Evolutionary conservation across 257 asterid species (phyloP), one percentile per base, ranked within the genome.

Genomic region (Primulina eburnea): DNA sequence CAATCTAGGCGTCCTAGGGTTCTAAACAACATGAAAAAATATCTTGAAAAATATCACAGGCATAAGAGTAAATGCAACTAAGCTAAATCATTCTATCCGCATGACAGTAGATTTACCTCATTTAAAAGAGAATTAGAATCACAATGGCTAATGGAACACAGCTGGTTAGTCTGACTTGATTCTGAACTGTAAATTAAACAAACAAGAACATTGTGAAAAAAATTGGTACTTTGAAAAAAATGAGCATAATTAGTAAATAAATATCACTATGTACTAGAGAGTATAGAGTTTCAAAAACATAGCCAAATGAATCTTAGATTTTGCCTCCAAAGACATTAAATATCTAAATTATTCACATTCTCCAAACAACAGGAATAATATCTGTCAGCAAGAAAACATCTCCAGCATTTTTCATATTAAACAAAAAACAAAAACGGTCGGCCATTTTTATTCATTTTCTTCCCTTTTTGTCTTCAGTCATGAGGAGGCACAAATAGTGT

Each of bases 91-190:
- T 35, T 32, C 26, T 47, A 29, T 18, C 33, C 18, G 2, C 18
- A 58, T 30, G 62, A 73, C 18, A 64, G 73, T 55, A 26, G 64
- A 16, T 71, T 77, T 85, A 94, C 99, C 99, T 94, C 96, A 76
- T 90, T 94, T 75, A 86, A 74, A 62, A 94, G 99, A 77, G 99
- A 94, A 74, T 88, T 77, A 50, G 97, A 84, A 81, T 94, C 89
- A 73, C 99, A 94, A 65, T 89, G 90, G 85, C 92, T 94, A 80
- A 94, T 94, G 75, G 99, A 94, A 83, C 99, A 94, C 64, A 94
- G 80, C 76, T 89, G 90, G 75, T 94, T 91, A 20, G 99, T 94
- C 65, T 94, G 96, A 67, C 85, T 79, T 64, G 97, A 90, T 82
- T 88, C 97, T 72, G 92, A 82, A 76, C 99, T 94, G 96, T 64